Base-by-base conservation (phyloP, 2,329 filamentous ascomycete genomes). In the Stemphylium lycopersici region DNA sequence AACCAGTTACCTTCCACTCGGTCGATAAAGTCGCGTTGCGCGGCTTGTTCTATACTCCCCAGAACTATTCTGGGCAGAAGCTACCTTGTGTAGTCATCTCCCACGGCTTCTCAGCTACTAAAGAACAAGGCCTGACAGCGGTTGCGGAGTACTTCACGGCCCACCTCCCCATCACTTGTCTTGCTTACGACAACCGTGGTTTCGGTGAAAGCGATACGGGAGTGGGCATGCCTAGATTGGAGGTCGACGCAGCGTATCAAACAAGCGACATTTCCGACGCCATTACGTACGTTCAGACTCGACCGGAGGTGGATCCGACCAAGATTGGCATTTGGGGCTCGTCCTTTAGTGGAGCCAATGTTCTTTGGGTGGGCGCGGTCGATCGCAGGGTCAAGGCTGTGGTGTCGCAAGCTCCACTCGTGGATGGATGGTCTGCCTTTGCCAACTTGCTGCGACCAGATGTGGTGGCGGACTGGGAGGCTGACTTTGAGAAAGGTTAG, bases 301-400 rank as follows among this genome's bases (percentile, higher is more conserved):
- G 26, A 12, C 42, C 42, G 6, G 46, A 48, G 29, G 46, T 48
- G 6, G 29, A 48, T 1, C n/a, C 36, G 10, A 24, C 22, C 22
- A 48, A 48, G 46, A 48, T 48, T 16, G 46, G 46, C 3, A 48
- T 48, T 24, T 48, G 46, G 46, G 46, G 46, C 16, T 31, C 34
- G 24, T 48, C 46, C n/a, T 48, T 31, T 24, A 41, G 36, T 22
- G 46, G 46, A 22, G 34, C 20, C 16, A 29, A 41, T 22, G 46
- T 48, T 5, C 46, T 48, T 32, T 40, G 36, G 37, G 46, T 48
- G 6, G 46, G 22, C 11, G 46, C 46, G 15, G 46, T 48, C n/a
- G 46, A 48, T 24, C 46, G 46, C n/a, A 40, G 46, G 29, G 46
- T 48, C n/a, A 48, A 48, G 46, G 46, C 46, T 32, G 36, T 48